Conservation (phyloP, 371 early-diverging fungal species). For the Parasitella parasitica region DNA sequence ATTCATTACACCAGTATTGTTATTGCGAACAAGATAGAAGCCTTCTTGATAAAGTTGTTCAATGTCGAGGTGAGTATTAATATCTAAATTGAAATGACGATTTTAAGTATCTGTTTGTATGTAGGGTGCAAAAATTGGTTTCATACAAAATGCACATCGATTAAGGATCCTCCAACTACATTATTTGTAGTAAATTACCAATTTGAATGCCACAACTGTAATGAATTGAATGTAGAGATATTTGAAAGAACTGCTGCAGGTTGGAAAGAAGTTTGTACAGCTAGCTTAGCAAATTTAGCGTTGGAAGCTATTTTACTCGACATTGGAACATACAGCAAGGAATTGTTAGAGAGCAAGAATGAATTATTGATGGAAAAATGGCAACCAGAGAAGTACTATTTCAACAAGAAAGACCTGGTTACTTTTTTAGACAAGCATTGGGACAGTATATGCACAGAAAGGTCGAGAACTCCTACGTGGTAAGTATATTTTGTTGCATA, state of each 20-base stretch:
- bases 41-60: conserved; percentile 55
- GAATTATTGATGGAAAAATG: conserved; percentile 52
- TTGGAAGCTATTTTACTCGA: conserved; percentile 51
- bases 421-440: conserved; percentile 72
- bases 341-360: conserved; percentile 52
- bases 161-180: conserved; percentile 49
- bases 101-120: background rate
- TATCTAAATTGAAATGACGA: background rate
- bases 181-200: conserved; percentile 68
- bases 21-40: conserved; percentile 69
- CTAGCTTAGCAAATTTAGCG: conserved; percentile 65
- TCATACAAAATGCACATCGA: conserved; percentile 60
- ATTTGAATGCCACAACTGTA: conserved; percentile 55
- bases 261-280: conserved; percentile 72
- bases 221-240: conserved; percentile 36
- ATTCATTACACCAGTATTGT: conserved; percentile 62
- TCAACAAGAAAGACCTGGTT: conserved; percentile 67
- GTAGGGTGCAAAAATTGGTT: conserved; percentile 70
- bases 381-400: conserved; percentile 60
- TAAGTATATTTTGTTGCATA: conserved; percentile 9
- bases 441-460: conserved; percentile 68
- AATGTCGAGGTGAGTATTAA: conserved; percentile 54
- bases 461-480: conserved; percentile 67
- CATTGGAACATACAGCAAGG: conserved; percentile 34
- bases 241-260: conserved; percentile 67